Percentiles rank a stretch among this genome's conserved stretches.
Conservation (phyloP, 2,329 filamentous ascomycete species). For the Sarocladium brachiariae region DNA sequence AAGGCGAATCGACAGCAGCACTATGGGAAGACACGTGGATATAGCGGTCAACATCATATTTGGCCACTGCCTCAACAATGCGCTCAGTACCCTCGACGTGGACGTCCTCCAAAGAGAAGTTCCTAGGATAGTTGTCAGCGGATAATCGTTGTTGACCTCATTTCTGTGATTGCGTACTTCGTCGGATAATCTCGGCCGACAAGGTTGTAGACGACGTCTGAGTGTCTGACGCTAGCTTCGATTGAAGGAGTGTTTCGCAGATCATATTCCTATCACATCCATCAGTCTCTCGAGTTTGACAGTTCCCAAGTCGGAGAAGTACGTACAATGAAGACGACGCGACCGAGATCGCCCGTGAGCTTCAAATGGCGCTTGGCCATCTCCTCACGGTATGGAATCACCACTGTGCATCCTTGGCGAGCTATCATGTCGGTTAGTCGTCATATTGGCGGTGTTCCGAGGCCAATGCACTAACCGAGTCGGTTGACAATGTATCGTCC, state of each 20-base stretch:
- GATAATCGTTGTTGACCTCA: background rate
- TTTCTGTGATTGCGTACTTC: conserved; percentile 54
- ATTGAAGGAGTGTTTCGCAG: conserved; percentile 91
- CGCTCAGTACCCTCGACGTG: conserved; percentile 88
- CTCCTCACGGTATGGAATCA: conserved; percentile 91
- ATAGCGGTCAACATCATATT: conserved; percentile 96
- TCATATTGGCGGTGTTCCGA: background rate
- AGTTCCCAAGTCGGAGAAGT: background rate
- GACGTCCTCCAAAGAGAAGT: conserved; percentile 88
- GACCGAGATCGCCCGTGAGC: conserved; percentile 87
- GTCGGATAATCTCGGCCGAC: conserved; percentile 92
- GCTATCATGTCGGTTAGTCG: conserved; percentile 43
- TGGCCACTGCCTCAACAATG: conserved; percentile 89
- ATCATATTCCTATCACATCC: conserved; percentile 69
- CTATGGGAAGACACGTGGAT: conserved; percentile 97
- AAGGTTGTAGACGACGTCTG: conserved; percentile 95
- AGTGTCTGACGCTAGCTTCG: conserved; percentile 93
- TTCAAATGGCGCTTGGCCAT: conserved; percentile 97
- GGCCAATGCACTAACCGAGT: conserved; percentile 50
- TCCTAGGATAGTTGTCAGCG: conserved; percentile 47
- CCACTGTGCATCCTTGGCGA: conserved; percentile 86
- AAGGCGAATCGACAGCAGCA: conserved; percentile 69
- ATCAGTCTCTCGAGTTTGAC: conserved; percentile 14
- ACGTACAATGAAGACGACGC: conserved; percentile 75
- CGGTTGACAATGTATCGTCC: conserved; percentile 97